These are phyloP conservation scores for Ganoderma lingzhi DNA, from an alignment of 1,284 basidiomycete genomes.

Conservation along the genomic window DNA sequence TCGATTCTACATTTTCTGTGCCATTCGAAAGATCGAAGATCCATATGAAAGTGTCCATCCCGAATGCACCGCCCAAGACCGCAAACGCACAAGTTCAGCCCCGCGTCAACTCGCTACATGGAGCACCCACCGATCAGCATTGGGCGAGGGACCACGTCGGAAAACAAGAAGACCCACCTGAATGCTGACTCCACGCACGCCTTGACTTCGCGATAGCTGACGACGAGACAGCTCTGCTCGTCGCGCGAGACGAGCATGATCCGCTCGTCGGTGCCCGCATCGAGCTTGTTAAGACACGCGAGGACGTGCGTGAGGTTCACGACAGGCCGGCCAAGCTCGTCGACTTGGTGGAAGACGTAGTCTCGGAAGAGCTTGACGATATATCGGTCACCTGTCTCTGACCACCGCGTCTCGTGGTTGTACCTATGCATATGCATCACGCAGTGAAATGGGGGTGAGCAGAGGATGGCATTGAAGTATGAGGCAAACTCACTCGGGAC, in stretches of 20 bases:
- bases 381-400: constrained; percentile 97
- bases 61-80: background rate
- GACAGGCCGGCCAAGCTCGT: constrained; percentile 90
- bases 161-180: constrained; percentile 46
- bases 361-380: constrained; percentile 99
- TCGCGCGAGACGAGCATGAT: constrained; percentile 95
- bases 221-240: constrained; percentile 96
- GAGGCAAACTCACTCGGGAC: constrained; percentile 82
- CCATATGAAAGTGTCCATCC: background rate
- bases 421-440: constrained; percentile 63
- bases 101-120: constrained; percentile 3
- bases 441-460: background rate
- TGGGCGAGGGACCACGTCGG: background rate
- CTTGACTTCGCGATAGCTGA: constrained; percentile 94
- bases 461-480: background rate
- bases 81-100: background rate
- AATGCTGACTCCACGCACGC: constrained; percentile 87
- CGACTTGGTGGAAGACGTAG: constrained; percentile 97
- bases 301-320: constrained; percentile 94
- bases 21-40: constrained; percentile 13
- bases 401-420: constrained; percentile 95
- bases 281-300: constrained; percentile 92
- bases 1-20: constrained; percentile 41
- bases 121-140: background rate
- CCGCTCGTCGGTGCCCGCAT: constrained; percentile 92